Evolutionary conservation across 805 yeast genomes (phyloP), one percentile per base, ranked within the genome.

Genomic region (Candida gorgasii): DNA sequence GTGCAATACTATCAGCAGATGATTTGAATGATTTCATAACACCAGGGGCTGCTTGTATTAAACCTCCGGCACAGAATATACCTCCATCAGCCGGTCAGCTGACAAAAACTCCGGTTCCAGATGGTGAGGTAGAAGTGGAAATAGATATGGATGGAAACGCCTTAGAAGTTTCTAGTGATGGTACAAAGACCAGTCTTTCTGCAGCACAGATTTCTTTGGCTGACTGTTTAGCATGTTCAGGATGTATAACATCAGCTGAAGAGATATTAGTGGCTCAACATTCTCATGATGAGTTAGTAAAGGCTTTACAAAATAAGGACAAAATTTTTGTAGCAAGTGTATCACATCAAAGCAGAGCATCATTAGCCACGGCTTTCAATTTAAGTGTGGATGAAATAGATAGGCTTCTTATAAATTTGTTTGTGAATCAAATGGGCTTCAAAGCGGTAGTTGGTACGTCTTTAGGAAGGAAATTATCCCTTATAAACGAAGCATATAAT

Each of bases 191-290:
- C 26, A 67, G 70, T 14, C 67, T 89, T 5, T 75, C 83, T 19
- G 82, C 89, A 40, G 98, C 97, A 0, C 92, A 86, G 49, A 92
- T 93, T 36, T 85, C 93, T 1, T 66, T 93, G 39, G 83, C 89
- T 14, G 99, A 93, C 67, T 93, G 99, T 63, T 69, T 93, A 41
- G 99, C 99, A 0, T 93, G 99, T 58, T 82, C 95, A 7, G 99
- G 99, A 0, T 93, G 99, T 62, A 89, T 93, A 42, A 93, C 99
- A 0, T 86, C 96, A 4, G 95, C 97, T n/a, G 99, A 93, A 59
- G 96, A 92, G 48, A 89, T 93, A 5, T 67, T 93, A 35, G 85
- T 93, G 30, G 88, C 96, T 2, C 84, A 88, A 50, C 99, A 93
- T 60, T 86, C 95, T 28, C 95, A 90, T 53, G 79, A 78, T 16